Percentiles rank a stretch among this genome's conserved stretches.
These are phyloP conservation scores for Trichoderma lentiforme DNA, from an alignment of 2,329 filamentous ascomycete species.

Conservation along the genomic window DNA sequence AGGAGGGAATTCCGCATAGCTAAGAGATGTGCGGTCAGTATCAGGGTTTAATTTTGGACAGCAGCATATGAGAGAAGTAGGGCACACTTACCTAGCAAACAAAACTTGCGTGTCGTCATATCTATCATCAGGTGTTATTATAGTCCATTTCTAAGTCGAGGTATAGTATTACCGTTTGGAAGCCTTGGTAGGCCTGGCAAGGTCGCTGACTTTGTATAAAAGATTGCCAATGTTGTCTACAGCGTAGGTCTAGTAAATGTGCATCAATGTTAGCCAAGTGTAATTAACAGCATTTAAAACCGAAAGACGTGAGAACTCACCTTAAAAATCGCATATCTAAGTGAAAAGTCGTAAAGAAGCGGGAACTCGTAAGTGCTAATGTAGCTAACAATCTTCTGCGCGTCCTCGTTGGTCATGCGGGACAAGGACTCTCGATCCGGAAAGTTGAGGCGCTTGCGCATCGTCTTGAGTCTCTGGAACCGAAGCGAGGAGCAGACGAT, in stretches of 20 bases:
- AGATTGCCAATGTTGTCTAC: constrained; percentile 38
- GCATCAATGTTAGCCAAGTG: not conserved
- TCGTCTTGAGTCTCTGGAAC: constrained; percentile 33
- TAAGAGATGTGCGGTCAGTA: not conserved
- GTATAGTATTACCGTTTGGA: constrained; percentile 33
- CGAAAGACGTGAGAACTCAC: constrained; percentile 21
- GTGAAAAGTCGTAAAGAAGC: constrained; percentile 34
- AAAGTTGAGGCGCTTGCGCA: constrained; percentile 32
- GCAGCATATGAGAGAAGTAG: not conserved
- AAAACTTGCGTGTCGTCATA: constrained; percentile 41
- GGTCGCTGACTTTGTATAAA: constrained; percentile 35
- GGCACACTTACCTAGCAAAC: constrained; percentile 33
- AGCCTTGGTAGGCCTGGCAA: constrained; percentile 31
- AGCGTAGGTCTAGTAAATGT: constrained; percentile 36
- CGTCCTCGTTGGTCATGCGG: constrained; percentile 42
- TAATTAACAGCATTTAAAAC: not conserved
- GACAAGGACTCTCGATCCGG: constrained; percentile 36
- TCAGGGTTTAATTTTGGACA: not conserved
- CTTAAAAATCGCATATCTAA: constrained; percentile 42
- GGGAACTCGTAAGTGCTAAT: constrained; percentile 38
- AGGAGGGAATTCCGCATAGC: constrained; percentile 32
- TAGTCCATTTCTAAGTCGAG: not conserved
- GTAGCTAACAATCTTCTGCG: constrained; percentile 42
- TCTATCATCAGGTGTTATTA: constrained; percentile 24
- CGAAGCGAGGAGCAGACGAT: constrained; percentile 36